Percentiles rank a stretch among this genome's conserved stretches.
phyloP scores from a whole-genome alignment of 768 basidiomycete species.

The Bullera alba region DNA sequence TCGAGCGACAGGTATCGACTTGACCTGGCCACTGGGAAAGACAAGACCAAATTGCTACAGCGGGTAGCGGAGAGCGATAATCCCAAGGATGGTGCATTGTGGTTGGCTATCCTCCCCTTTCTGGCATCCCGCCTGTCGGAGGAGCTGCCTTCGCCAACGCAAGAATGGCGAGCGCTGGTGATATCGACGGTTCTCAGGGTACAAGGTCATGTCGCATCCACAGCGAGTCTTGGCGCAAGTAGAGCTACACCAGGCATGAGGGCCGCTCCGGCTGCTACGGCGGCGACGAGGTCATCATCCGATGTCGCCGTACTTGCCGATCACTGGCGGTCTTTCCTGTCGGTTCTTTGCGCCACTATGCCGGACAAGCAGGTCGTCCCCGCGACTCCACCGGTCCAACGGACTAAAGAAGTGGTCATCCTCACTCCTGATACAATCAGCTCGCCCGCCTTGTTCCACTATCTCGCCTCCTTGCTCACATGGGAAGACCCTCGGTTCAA shows the following conservation, averaged over 20 bases:
- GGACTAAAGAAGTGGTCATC: conserved; percentile 48
- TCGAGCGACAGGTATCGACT: conserved; percentile 32
- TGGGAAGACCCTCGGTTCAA: conserved; percentile 77
- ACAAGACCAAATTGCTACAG: conserved; percentile 24
- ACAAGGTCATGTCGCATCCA: conserved; percentile 31
- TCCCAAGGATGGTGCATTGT: conserved; percentile 35
- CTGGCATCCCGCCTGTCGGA: conserved; percentile 23
- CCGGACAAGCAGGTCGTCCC: conserved; percentile 50
- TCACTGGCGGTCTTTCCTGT: conserved; percentile 50
- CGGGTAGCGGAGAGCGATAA: conserved; percentile 37
- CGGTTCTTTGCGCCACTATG: conserved; percentile 69
- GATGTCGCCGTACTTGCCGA: conserved; percentile 40
- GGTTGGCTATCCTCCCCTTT: conserved; percentile 34
- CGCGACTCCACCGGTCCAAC: conserved; percentile 32
- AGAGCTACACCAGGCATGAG: conserved; percentile 16
- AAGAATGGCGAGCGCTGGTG: conserved; percentile 26
- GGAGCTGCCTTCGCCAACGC: conserved; percentile 17
- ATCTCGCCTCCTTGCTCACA: conserved; percentile 77
- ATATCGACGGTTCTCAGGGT: conserved; percentile 28
- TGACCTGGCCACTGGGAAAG: conserved; percentile 16
- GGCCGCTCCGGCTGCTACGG: conserved; percentile 4
- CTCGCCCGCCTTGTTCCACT: conserved; percentile 77
- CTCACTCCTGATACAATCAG: conserved; percentile 74
- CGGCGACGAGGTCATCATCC: conserved; percentile 24
- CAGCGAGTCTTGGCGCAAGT: conserved; percentile 14